Conservation (phyloP, 1,284 basidiomycete genomes). For the Gymnopus androsaceus region DNA sequence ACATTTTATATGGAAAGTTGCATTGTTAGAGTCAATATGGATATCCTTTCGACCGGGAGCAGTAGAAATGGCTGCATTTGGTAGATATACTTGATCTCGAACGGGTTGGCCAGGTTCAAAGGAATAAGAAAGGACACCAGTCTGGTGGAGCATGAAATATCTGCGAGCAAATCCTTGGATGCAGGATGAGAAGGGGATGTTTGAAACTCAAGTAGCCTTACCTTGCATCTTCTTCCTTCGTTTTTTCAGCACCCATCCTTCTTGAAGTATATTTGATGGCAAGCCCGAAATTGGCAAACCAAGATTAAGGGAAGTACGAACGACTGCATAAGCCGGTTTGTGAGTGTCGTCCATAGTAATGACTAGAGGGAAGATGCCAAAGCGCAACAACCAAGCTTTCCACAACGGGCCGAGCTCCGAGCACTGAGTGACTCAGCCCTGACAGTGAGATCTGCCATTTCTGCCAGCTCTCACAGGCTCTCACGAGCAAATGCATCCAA, state of each 20-base stretch:
- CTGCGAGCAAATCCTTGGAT: conserved; percentile 77
- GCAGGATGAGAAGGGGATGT: conserved; percentile 13
- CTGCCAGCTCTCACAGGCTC: too few relatives aligned
- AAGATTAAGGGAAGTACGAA: conserved; percentile 21
- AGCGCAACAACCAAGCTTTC: too few relatives aligned
- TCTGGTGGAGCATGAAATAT: conserved; percentile 68
- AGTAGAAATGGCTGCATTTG: conserved; percentile 74
- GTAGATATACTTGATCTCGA: conserved; percentile 69
- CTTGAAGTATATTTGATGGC: conserved; percentile 36
- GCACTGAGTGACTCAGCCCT: too few relatives aligned
- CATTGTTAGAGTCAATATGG: conserved; percentile 73
- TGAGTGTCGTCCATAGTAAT: conserved; percentile 10
- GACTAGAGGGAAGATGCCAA: neutral
- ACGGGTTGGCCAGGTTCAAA: conserved; percentile 70
- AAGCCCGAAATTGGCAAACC: conserved; percentile 13
- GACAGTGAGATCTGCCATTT: too few relatives aligned
- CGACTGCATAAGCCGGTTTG: conserved; percentile 10
- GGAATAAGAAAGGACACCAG: conserved; percentile 75
- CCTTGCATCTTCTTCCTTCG: conserved; percentile 85
- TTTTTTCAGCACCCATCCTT: conserved; percentile 84
- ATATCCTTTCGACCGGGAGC: conserved; percentile 69
- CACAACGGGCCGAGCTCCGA: too few relatives aligned
- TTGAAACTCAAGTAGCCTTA: conserved; percentile 44
- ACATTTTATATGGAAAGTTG: conserved; percentile 81
- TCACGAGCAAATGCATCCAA: too few relatives aligned